Evolutionary conservation across 1,284 basidiomycete genomes (phyloP).

Genomic region (Tilletiopsis washingtonensis): DNA sequence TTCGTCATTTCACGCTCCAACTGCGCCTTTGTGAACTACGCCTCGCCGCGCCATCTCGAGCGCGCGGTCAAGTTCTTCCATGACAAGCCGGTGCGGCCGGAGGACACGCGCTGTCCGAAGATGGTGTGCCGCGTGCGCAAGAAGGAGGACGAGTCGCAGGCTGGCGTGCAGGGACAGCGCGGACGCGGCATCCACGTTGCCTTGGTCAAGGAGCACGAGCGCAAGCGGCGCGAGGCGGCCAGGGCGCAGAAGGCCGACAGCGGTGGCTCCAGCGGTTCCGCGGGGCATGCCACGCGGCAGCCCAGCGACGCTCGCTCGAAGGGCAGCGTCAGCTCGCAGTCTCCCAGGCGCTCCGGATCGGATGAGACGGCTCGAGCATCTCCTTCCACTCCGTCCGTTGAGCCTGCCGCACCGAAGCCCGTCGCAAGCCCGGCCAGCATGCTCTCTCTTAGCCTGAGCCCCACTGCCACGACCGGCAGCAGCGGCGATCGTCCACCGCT

Average conservation of each 20-base stretch:
- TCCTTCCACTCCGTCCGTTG: too few species aligned
- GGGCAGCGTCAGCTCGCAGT: too few species aligned
- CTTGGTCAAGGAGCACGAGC: constrained; percentile 58
- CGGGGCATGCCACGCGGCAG: background rate
- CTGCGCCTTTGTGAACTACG: constrained; percentile 88
- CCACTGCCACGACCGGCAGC: background rate
- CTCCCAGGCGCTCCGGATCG: too few species aligned
- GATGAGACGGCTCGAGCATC: too few species aligned
- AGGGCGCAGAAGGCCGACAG: background rate
- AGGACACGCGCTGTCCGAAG: constrained; percentile 65
- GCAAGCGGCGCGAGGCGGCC: constrained; percentile 7
- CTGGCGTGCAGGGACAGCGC: constrained; percentile 84
- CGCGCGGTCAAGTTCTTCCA: constrained; percentile 67
- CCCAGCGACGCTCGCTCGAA: constrained; percentile 12
- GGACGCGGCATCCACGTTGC: constrained; percentile 73
- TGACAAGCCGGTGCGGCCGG: constrained; percentile 59
- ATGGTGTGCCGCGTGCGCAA: constrained; percentile 78
- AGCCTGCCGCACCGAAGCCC: background rate
- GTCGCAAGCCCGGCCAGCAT: background rate
- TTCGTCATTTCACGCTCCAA: constrained; percentile 86
- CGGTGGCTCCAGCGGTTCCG: too few species aligned
- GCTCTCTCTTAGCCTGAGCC: constrained; percentile 17
- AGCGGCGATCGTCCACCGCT: too few species aligned
- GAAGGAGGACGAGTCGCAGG: constrained; percentile 75
- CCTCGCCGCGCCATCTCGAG: constrained; percentile 58